Conservation (phyloP, 164 flowering plant genomes). For the Amborella trichopoda region DNA sequence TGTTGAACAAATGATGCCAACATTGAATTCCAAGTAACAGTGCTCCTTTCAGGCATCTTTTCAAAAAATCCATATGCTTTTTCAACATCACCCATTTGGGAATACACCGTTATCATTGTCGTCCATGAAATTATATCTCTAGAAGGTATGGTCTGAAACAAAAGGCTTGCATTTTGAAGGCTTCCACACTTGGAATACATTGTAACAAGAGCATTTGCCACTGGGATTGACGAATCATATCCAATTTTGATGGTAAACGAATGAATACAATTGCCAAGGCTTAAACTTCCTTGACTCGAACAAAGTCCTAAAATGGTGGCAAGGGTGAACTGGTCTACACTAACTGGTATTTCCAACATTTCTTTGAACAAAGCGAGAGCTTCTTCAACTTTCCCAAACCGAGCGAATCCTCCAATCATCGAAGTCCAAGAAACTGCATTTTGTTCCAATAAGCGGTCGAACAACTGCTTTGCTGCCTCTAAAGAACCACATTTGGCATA, state of each 20-base stretch:
- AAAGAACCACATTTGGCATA: constrained; percentile 45
- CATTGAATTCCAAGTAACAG: constrained; percentile 43
- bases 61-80: constrained; percentile 24
- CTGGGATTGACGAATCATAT: constrained; percentile 20
- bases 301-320: constrained; percentile 37
- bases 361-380: constrained; percentile 26
- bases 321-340: constrained; percentile 32
- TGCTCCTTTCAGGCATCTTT: constrained; percentile 28
- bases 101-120: constrained; percentile 20
- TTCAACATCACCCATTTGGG: constrained; percentile 22
- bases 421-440: constrained; percentile 47
- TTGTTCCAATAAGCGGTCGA: constrained; percentile 19
- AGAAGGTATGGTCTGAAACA: constrained; percentile 22
- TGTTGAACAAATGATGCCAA: constrained; percentile 27
- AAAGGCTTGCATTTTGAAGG: constrained; percentile 13
- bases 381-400: constrained; percentile 26
- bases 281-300: constrained; percentile 19
- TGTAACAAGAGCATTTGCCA: constrained; percentile 34
- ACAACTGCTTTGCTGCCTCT: constrained; percentile 23
- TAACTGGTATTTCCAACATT: constrained; percentile 27
- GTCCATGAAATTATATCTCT: constrained; percentile 38
- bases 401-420: constrained; percentile 34
- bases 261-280: constrained; percentile 29
- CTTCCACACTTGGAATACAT: constrained; percentile 26
- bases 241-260: constrained; percentile 25